Base-by-base conservation (phyloP, 2,329 filamentous ascomycete genomes). In the Penicillium sp. region DNA sequence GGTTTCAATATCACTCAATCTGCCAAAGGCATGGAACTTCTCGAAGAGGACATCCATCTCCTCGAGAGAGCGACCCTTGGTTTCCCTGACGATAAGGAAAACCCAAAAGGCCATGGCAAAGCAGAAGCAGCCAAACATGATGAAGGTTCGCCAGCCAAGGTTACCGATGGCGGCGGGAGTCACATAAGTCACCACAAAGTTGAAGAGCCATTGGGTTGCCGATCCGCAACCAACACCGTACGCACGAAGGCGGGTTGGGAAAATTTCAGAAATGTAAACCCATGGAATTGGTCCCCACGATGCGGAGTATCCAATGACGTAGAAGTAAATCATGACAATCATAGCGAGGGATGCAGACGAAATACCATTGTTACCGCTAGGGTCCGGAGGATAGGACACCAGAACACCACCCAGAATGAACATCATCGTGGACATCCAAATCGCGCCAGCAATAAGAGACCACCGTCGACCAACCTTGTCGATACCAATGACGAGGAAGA, bases 401-500 rank as follows among this genome's bases (percentile, higher is more conserved):
- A 48, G 45, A 47, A 90, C 75, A 67, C 93, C 91, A 68, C 86
- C 92, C 56, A 94, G 89, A 71, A 96, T 80, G 81, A 94, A 94
- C 77, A 96, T 88, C 81, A 89, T 93, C 70, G 93, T 73, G 38
- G 93, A 80, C 92, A 96, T 96, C 67, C 89, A 89, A 4, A 86
- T 58, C 21, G 90, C 91, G 66, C 92, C 92, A 70, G 81, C 83
- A 74, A 96, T 83, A 65, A 96, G 86, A 58, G 96, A 85, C 48
- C 83, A 81, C 64, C 91, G 90, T 70, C 92, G 90, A 65, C 92
- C 92, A 63, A 92, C 84, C 67, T 81, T 84, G 80, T 96, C 92
- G 58, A 96, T 86, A 88, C 89, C 79, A 83, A 96, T 84, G 96
- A 96, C n/a, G 91, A 94, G 66, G 96, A 78, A 0, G 91, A 91